A percentile compares a stretch with the other conserved stretches of the same genome.
Conservation (phyloP, 2,329 filamentous ascomycete genomes). For the Nectriaceae sp. region DNA sequence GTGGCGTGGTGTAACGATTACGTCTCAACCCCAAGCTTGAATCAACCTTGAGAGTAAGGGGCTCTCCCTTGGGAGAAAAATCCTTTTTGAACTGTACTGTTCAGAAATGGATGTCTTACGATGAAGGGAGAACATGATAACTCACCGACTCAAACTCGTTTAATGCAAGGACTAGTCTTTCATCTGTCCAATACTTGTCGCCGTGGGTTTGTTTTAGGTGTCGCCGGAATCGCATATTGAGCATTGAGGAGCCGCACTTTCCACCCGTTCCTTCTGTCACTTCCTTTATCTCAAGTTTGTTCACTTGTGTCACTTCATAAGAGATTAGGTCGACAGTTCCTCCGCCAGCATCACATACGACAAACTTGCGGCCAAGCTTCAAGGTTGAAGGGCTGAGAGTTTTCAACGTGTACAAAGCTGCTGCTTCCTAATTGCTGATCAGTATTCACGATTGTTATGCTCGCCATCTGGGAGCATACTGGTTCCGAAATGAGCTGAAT, state of each 20-base stretch:
- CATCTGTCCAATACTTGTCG: conserved; percentile 44
- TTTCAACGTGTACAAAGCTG: conserved; percentile 51
- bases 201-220: conserved; percentile 46
- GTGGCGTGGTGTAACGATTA: conserved; percentile 34
- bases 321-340: conserved; percentile 57
- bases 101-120: conserved; percentile 5
- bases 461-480: conserved; percentile 26
- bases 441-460: conserved; percentile 6
- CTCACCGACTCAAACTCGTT: conserved; percentile 45
- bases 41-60: conserved; percentile 38
- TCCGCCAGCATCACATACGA: conserved; percentile 56
- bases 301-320: conserved; percentile 47
- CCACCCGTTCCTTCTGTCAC: conserved; percentile 50
- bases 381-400: conserved; percentile 43
- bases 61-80: conserved; percentile 38
- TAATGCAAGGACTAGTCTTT: conserved; percentile 42
- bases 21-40: conserved; percentile 34
- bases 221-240: conserved; percentile 50
- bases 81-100: conserved; percentile 38
- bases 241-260: conserved; percentile 50
- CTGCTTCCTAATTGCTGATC: conserved; percentile 43
- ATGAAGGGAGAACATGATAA: conserved; percentile 41
- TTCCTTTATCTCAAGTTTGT: conserved; percentile 48
- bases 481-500: conserved; percentile 54
- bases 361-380: conserved; percentile 48